Evolutionary conservation across 352 stramenopile species (phyloP).

Genomic region (Vaucheria bursata): DNA sequence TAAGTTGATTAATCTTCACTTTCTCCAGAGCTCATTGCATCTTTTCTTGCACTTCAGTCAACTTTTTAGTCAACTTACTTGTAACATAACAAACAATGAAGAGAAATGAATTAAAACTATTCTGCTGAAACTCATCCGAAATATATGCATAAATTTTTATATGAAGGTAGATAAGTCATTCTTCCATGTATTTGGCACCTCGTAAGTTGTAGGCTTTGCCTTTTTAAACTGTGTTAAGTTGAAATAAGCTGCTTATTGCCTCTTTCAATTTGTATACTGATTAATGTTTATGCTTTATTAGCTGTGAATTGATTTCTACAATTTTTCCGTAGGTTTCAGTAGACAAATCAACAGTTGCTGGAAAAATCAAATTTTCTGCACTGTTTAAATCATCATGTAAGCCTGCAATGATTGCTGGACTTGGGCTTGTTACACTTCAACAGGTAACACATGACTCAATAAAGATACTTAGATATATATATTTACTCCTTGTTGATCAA

Average conservation of each 20-base stretch:
- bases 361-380: not conserved
- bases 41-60: not conserved
- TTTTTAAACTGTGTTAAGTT: not conserved
- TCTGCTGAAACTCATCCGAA: too few species aligned
- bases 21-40: not conserved
- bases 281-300: not conserved
- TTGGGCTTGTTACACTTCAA: constrained; percentile 55
- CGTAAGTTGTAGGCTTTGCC: not conserved
- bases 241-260: not conserved
- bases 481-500: not conserved
- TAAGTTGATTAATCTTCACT: not conserved
- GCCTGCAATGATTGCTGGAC: constrained; percentile 47
- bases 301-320: not conserved
- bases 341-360: not conserved
- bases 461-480: not conserved
- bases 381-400: constrained; percentile 28
- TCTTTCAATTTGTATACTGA: not conserved
- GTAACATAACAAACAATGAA: not conserved
- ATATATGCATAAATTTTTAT: too few species aligned
- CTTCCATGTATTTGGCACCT: not conserved
- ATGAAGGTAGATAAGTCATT: not conserved
- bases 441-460: constrained; percentile 25
- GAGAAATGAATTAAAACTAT: too few species aligned
- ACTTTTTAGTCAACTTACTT: not conserved
- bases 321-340: constrained; percentile 14